Conservation (phyloP, 352 stramenopile genomes). For the Globisporangium nunn region DNA sequence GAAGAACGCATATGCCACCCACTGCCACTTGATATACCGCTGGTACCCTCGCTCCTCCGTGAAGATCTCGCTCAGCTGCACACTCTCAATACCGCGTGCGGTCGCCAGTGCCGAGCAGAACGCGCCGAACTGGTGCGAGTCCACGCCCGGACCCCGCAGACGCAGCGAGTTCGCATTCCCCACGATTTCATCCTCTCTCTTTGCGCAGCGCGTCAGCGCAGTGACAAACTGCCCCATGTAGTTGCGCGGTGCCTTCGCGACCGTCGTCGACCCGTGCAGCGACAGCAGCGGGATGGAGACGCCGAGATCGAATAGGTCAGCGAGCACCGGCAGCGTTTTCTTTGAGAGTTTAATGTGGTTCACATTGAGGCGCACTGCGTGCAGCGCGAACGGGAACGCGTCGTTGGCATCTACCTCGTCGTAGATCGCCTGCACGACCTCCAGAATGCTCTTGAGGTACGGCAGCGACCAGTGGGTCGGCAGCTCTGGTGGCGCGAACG, state of each 20-base stretch:
- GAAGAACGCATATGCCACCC: conserved; percentile 15
- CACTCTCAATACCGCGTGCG: conserved; percentile 1
- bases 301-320: conserved; percentile 5
- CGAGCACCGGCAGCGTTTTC: conserved; percentile 2
- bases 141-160: conserved; percentile 4
- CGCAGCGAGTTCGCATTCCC: background rate
- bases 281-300: conserved; percentile 7
- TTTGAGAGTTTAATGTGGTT: conserved; percentile 8
- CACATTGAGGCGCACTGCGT: conserved; percentile 6
- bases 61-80: conserved; percentile 10
- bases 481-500: conserved; percentile 9
- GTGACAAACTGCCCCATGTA: conserved; percentile 11
- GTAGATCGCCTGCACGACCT: conserved; percentile 11
- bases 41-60: conserved; percentile 4
- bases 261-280: conserved; percentile 4
- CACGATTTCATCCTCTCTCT: background rate
- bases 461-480: conserved; percentile 8
- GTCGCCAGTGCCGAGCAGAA: conserved; percentile 13
- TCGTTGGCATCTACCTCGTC: conserved; percentile 9
- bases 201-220: conserved; percentile 1
- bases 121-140: conserved; percentile 11
- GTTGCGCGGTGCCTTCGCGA: conserved; percentile 4
- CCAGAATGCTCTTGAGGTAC: conserved; percentile 13
- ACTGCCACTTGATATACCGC: conserved; percentile 14
- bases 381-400: conserved; percentile 7